These are phyloP conservation scores for Linum lewisii DNA, from an alignment of 345 rosid species.

Conservation along the genomic window DNA sequence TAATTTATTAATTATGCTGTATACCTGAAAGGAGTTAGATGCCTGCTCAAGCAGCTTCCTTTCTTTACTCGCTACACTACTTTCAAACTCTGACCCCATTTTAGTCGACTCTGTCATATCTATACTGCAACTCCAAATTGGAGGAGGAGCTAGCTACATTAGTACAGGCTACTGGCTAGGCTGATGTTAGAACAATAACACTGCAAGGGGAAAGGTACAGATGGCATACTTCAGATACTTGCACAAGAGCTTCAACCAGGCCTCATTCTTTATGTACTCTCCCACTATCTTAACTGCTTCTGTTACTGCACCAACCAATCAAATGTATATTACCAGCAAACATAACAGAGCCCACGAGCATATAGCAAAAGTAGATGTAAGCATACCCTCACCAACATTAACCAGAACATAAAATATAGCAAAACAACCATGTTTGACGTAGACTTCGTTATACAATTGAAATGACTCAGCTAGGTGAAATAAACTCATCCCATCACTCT, in stretches of 20 bases:
- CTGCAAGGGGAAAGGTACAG: background rate
- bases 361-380: background rate
- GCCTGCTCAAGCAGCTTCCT: conserved; percentile 17
- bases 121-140: conserved; percentile 32
- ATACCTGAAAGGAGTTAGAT: conserved; percentile 37
- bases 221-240: conserved; percentile 46
- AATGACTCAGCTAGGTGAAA: too few species aligned
- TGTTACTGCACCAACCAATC: conserved; percentile 36
- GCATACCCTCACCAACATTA: too few species aligned
- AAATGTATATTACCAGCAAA: background rate
- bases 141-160: background rate
- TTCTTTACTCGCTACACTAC: conserved; percentile 17
- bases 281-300: conserved; percentile 62
- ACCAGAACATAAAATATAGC: too few species aligned
- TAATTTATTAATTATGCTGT: too few species aligned
- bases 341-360: too few species aligned
- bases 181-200: background rate
- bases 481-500: too few species aligned
- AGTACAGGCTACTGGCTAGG: background rate
- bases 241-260: conserved; percentile 71
- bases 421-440: too few species aligned
- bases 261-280: conserved; percentile 70
- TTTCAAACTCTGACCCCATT: conserved; percentile 28
- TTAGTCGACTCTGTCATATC: conserved; percentile 29
- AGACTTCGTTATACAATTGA: background rate